Evolutionary conservation across 129 eudicot genomes (phyloP).

Genomic region (Flaveria bidentis): DNA sequence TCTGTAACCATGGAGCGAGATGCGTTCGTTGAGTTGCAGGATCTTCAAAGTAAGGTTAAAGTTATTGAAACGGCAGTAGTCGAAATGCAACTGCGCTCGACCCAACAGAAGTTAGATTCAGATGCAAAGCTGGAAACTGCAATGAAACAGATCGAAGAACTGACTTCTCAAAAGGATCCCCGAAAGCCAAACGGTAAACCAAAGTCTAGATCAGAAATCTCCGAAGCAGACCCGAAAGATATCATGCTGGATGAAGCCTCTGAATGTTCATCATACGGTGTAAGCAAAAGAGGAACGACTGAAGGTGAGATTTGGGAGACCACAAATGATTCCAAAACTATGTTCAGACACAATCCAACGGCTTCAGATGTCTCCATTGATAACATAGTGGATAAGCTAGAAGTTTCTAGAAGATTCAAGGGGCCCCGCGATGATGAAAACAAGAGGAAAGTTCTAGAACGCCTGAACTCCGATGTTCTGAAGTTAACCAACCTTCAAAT

Average conservation of each 20-base stretch:
- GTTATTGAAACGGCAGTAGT: slow-evolving; percentile 49
- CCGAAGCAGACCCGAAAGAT: slow-evolving; percentile 70
- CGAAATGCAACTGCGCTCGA: slow-evolving; percentile 51
- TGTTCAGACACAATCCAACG: slow-evolving; percentile 33
- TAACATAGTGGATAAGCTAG: slow-evolving; percentile 56
- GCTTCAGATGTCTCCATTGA: slow-evolving; percentile 43
- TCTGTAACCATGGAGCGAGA: slow-evolving; percentile 30
- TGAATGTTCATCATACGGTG: slow-evolving; percentile 62
- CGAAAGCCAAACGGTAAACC: slow-evolving; percentile 45
- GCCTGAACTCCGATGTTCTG: slow-evolving; percentile 78
- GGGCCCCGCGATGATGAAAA: slow-evolving; percentile 53
- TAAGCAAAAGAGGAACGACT: slow-evolving; percentile 43
- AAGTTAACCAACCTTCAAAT: slow-evolving; percentile 85
- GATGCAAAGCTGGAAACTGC: slow-evolving; percentile 63
- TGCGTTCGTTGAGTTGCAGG: slow-evolving; percentile 44
- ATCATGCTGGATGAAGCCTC: slow-evolving; percentile 86
- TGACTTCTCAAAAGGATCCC: slow-evolving; percentile 45
- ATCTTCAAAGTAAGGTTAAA: slow-evolving; percentile 56
- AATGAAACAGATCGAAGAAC: slow-evolving; percentile 54
- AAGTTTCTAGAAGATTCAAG: slow-evolving; percentile 54
- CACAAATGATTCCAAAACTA: slow-evolving; percentile 35
- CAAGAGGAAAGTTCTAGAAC: slow-evolving; percentile 64
- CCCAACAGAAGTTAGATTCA: slow-evolving; percentile 45
- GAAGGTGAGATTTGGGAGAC: slow-evolving; percentile 74
- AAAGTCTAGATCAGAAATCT: slow-evolving; percentile 50